These are phyloP conservation scores for Carex scoparia DNA, from an alignment of 176 grass and related monocot species.

Conservation along the genomic window DNA sequence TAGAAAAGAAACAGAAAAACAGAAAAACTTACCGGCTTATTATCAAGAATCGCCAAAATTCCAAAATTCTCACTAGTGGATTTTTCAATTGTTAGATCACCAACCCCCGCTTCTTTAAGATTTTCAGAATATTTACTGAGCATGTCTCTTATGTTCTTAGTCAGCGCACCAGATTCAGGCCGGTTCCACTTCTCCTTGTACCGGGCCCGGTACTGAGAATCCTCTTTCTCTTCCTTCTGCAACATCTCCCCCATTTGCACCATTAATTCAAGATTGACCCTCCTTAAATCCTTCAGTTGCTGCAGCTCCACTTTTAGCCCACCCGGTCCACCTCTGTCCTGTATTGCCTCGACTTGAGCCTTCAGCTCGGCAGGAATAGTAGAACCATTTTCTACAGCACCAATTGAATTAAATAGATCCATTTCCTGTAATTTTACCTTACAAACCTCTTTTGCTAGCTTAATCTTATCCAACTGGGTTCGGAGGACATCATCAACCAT, in stretches of 20 bases:
- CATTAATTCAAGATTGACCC: slow-evolving; percentile 36
- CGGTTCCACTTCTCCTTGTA: slow-evolving; percentile 29
- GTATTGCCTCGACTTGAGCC: slow-evolving; percentile 27
- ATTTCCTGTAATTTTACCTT: slow-evolving; percentile 34
- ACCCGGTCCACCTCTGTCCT: slow-evolving; percentile 32
- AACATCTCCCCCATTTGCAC: slow-evolving; percentile 35
- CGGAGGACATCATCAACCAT: slow-evolving; percentile 32
- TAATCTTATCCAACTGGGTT: slow-evolving; percentile 25
- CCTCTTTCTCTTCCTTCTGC: slow-evolving; percentile 29
- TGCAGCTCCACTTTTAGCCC: slow-evolving; percentile 32
- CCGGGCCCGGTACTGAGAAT: slow-evolving; percentile 27
- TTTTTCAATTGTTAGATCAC: slow-evolving; percentile 26
- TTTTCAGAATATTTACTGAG: slow-evolving; percentile 29
- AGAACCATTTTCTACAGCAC: slow-evolving; percentile 31
- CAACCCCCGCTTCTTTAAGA: slow-evolving; percentile 34
- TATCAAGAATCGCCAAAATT: slow-evolving; percentile 33
- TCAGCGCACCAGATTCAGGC: slow-evolving; percentile 22
- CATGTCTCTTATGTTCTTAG: slow-evolving; percentile 31
- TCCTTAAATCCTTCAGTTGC: slow-evolving; percentile 38
- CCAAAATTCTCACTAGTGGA: slow-evolving; percentile 18
- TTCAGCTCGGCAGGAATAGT: slow-evolving; percentile 27
- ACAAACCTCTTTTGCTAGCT: slow-evolving; percentile 26
- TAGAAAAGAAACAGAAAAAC: neutral
- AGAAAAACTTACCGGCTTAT: slow-evolving; percentile 25
- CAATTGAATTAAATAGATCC: slow-evolving; percentile 29